A percentile compares a stretch with the other conserved stretches of the same genome.
These are phyloP conservation scores for Passiflora organensis DNA, from an alignment of 345 rosid genomes.

Conservation along the genomic window DNA sequence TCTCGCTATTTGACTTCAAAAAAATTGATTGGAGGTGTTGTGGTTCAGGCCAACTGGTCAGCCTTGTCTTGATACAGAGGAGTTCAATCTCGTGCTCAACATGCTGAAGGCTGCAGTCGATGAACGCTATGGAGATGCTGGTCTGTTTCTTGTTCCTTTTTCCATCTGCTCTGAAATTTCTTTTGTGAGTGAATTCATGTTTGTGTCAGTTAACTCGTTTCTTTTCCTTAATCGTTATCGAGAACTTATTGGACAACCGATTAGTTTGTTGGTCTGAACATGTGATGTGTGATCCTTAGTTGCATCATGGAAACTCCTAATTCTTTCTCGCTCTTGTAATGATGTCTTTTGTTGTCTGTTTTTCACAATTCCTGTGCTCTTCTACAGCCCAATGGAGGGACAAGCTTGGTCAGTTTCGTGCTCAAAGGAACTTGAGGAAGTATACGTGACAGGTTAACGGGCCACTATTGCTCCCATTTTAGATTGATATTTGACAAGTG, in stretches of 20 bases:
- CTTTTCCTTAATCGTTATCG: too few species aligned
- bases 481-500: neutral
- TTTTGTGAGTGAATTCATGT: neutral
- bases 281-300: neutral
- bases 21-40: slow-evolving; percentile 2
- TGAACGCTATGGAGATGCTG: slow-evolving; percentile 91
- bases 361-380: slow-evolving; percentile 5
- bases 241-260: too few species aligned
- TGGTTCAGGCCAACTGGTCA: slow-evolving; percentile 78
- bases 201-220: neutral
- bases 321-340: neutral
- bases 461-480: neutral
- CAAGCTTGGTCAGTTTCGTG: slow-evolving; percentile 76
- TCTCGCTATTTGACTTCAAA: neutral
- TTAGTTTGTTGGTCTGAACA: neutral
- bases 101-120: slow-evolving; percentile 75
- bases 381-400: slow-evolving; percentile 89
- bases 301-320: neutral
- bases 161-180: neutral
- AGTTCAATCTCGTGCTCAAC: slow-evolving; percentile 70
- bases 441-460: slow-evolving; percentile 48
- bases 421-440: slow-evolving; percentile 70
- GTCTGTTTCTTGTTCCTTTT: slow-evolving; percentile 32
- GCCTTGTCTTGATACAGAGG: slow-evolving; percentile 84
- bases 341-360: neutral